A percentile compares a stretch with the other conserved stretches of the same genome.
Evolutionary conservation across 2,329 filamentous ascomycete species (phyloP).

Genomic region (Chrysosporium keratinophilum): DNA sequence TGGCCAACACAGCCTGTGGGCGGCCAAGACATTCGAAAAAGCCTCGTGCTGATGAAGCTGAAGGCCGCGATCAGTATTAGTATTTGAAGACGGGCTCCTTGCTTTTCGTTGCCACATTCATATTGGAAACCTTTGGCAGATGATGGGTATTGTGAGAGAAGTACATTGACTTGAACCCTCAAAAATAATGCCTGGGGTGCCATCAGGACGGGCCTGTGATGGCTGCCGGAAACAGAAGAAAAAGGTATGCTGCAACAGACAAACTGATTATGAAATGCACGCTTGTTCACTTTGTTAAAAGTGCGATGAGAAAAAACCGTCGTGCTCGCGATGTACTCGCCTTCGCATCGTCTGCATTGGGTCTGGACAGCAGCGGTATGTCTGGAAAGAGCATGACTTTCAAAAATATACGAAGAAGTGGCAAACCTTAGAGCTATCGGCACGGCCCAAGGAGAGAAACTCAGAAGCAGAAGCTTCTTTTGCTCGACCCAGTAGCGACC

Average conservation of each 20-base stretch:
- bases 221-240: constrained; percentile 46
- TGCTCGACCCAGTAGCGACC: constrained; percentile 25
- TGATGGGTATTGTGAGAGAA: no score
- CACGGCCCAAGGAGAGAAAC: no score
- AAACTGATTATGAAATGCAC: no score
- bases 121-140: no score
- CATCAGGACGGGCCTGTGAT: constrained; percentile 43
- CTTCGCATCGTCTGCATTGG: constrained; percentile 39
- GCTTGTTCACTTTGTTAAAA: constrained; percentile 17
- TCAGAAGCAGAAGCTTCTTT: not conserved
- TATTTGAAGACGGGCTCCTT: no score
- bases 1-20: no score
- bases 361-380: constrained; percentile 40
- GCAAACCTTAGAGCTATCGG: no score
- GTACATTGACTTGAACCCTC: not conserved
- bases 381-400: constrained; percentile 36
- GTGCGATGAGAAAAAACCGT: constrained; percentile 40
- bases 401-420: not conserved
- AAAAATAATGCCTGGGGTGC: constrained; percentile 43
- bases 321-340: constrained; percentile 40
- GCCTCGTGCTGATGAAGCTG: no score
- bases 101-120: no score
- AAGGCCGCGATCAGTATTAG: no score
- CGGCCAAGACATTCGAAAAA: no score
- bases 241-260: constrained; percentile 32